phyloP scores from a whole-genome alignment of 2,329 filamentous ascomycete species.

The Myriosclerotinia duriaeana region DNA sequence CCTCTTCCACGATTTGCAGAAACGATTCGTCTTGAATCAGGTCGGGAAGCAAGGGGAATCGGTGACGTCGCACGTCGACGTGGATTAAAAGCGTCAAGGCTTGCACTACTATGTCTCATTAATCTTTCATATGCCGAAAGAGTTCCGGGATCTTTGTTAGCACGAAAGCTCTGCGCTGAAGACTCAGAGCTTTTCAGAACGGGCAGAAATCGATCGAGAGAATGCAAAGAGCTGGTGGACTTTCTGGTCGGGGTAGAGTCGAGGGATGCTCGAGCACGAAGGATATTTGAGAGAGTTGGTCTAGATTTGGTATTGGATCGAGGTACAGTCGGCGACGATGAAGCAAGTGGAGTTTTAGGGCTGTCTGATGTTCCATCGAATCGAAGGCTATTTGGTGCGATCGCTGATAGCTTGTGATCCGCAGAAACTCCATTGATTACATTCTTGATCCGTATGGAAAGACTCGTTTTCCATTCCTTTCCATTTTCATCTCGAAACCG shows the following conservation, averaged over 20 bases:
- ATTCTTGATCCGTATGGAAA: conserved; percentile 19
- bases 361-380: conserved; percentile 22
- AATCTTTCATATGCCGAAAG: conserved; percentile 50
- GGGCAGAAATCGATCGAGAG: conserved; percentile 60
- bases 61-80: conserved; percentile 37
- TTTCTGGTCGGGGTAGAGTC: conserved; percentile 27
- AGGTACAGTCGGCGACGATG: conserved; percentile 28
- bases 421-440: conserved; percentile 7
- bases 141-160: conserved; percentile 50
- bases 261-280: conserved; percentile 12
- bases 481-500: conserved; percentile 14
- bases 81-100: conserved; percentile 55
- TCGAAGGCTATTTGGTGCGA: conserved; percentile 8
- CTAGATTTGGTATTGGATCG: conserved; percentile 26
- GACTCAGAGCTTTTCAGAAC: conserved; percentile 43
- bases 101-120: conserved; percentile 45
- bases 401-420: conserved; percentile 9
- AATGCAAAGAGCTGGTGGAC: conserved; percentile 30
- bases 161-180: conserved; percentile 50
- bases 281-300: neutral
- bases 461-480: conserved; percentile 7
- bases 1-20: conserved; percentile 35
- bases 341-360: conserved; percentile 1
- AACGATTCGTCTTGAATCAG: conserved; percentile 28
- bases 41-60: conserved; percentile 27